Evolutionary conservation across 352 stramenopile genomes (phyloP).

Genomic region (Phytophthora hybrid): DNA sequence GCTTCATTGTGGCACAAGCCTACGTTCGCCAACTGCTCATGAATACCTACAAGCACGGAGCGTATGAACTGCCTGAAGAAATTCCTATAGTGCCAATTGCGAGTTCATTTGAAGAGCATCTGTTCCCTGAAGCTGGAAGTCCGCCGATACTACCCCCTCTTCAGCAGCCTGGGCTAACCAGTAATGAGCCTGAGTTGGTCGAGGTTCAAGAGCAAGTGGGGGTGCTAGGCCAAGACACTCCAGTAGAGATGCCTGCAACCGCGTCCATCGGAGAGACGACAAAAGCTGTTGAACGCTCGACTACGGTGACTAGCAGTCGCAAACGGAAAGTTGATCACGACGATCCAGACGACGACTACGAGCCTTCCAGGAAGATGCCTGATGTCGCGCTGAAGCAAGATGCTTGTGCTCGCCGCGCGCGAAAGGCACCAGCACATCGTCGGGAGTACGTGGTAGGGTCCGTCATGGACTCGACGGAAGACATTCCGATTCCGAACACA

Average conservation of each 20-base stretch:
- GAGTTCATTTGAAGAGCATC: background rate
- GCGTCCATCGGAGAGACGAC: background rate
- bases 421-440: background rate
- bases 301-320: no score
- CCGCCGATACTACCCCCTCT: no score
- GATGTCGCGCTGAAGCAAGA: background rate
- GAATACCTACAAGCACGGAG: slow-evolving; percentile 10
- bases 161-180: no score
- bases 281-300: background rate
- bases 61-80: slow-evolving; percentile 1
- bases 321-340: no score
- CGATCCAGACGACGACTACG: slow-evolving; percentile 1
- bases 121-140: slow-evolving; percentile 6
- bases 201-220: background rate
- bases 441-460: background rate
- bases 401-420: no score
- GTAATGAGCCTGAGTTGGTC: background rate
- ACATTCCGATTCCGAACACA: background rate
- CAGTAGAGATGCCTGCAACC: no score
- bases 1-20: no score
- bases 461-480: background rate
- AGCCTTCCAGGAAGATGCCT: slow-evolving; percentile 8
- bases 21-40: slow-evolving; percentile 6
- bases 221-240: background rate
- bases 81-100: slow-evolving; percentile 15